Evolutionary conservation across 352 stramenopile genomes (phyloP).

Genomic region (Aphanomyces euteiches): DNA sequence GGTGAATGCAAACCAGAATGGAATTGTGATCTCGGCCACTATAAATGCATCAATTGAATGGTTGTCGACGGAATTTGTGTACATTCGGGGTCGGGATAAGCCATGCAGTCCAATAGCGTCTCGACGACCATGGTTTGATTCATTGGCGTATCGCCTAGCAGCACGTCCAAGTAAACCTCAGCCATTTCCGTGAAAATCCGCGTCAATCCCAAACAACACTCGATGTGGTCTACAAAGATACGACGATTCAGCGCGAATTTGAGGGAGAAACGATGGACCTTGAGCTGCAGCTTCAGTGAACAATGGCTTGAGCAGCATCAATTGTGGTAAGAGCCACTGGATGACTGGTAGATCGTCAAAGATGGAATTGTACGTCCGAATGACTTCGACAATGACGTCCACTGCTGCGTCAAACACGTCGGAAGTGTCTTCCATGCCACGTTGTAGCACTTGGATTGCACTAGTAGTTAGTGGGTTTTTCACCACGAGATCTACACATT

Average conservation of each 20-base stretch:
- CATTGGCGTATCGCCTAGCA: slow-evolving; percentile 59
- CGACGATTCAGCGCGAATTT: no score
- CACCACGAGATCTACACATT: slow-evolving; percentile 51
- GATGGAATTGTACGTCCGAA: slow-evolving; percentile 54
- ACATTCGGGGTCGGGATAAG: slow-evolving; percentile 63
- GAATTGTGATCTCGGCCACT: slow-evolving; percentile 77
- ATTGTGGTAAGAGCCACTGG: slow-evolving; percentile 71
- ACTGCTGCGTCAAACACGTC: slow-evolving; percentile 82
- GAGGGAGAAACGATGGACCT: neutral
- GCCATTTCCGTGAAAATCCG: slow-evolving; percentile 89
- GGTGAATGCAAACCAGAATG: slow-evolving; percentile 76
- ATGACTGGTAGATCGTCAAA: slow-evolving; percentile 51
- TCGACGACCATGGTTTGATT: slow-evolving; percentile 67
- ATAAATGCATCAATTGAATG: neutral
- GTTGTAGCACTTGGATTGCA: slow-evolving; percentile 52
- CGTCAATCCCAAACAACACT: slow-evolving; percentile 73
- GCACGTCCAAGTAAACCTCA: slow-evolving; percentile 77
- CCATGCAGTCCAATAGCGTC: slow-evolving; percentile 85
- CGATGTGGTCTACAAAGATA: slow-evolving; percentile 54
- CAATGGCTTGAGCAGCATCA: slow-evolving; percentile 57
- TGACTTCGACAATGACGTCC: slow-evolving; percentile 77
- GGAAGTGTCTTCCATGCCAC: slow-evolving; percentile 38
- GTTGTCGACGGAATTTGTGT: slow-evolving; percentile 5
- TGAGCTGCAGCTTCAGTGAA: slow-evolving; percentile 46
- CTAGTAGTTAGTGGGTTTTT: slow-evolving; percentile 69